A percentile compares a stretch with the other conserved stretches of the same genome.
phyloP scores from a whole-genome alignment of 345 rosid species.

The Excoecaria cochinchinensis region DNA sequence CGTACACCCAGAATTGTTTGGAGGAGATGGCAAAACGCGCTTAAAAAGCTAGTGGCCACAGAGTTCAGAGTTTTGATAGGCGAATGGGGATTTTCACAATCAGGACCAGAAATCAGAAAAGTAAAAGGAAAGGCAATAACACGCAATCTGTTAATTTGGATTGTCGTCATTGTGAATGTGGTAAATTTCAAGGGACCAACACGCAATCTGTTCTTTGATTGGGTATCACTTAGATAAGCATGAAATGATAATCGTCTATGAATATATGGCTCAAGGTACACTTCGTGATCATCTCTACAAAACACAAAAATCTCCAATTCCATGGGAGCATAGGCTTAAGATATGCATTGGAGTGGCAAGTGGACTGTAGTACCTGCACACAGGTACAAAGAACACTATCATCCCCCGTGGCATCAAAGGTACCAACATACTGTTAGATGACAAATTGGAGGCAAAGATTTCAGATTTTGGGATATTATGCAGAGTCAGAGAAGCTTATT shows the following conservation, averaged over 20 bases:
- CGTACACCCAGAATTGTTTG: too few species aligned
- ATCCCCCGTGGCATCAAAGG: not conserved
- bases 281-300: not conserved
- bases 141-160: too few species aligned
- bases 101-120: too few species aligned
- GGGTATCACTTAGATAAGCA: not conserved
- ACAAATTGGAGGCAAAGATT: not conserved
- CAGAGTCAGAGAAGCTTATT: not conserved
- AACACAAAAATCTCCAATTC: not conserved
- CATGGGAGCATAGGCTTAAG: conserved; percentile 2
- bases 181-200: too few species aligned
- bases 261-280: too few species aligned
- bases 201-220: too few species aligned
- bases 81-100: too few species aligned
- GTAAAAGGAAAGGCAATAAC: too few species aligned
- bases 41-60: too few species aligned
- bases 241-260: not conserved
- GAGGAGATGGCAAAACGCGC: too few species aligned
- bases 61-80: too few species aligned
- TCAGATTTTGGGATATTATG: not conserved
- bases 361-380: conserved; percentile 4
- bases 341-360: conserved; percentile 3
- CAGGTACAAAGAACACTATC: not conserved
- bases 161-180: too few species aligned
- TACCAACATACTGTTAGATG: not conserved